Conservation (phyloP, 768 basidiomycete species). For the Paxillus ammoniavirescens region DNA sequence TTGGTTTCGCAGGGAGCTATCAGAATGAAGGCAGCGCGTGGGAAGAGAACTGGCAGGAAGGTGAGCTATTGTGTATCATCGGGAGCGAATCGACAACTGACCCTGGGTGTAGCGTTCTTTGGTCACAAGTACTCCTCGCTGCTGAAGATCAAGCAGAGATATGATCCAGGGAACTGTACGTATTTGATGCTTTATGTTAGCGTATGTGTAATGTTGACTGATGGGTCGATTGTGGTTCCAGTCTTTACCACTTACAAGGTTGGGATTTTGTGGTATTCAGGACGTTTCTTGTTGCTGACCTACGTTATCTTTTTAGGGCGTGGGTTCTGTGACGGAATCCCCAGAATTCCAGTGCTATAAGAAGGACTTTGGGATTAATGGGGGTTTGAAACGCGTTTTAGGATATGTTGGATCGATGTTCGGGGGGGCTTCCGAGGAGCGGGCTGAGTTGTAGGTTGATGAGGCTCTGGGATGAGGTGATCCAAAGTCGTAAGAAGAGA, state of each 20-base stretch:
- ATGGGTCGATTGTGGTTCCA: neutral
- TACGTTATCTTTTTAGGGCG: neutral
- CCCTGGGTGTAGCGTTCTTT: conserved; percentile 2
- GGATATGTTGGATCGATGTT: neutral
- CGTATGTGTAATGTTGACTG: neutral
- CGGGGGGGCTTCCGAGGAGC: neutral
- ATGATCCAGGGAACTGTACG: conserved; percentile 6
- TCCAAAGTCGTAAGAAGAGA: neutral
- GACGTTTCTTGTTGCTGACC: neutral
- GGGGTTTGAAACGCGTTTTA: neutral
- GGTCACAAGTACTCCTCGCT: conserved; percentile 1
- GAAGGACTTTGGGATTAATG: neutral
- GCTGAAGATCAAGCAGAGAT: conserved; percentile 4
- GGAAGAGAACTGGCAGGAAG: conserved; percentile 5
- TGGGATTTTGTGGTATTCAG: neutral
- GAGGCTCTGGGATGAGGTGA: neutral
- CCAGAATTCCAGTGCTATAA: neutral
- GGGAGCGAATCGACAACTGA: neutral
- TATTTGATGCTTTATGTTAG: neutral
- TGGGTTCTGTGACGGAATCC: neutral
- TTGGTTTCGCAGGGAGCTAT: conserved; percentile 4
- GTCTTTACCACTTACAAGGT: conserved; percentile 5
- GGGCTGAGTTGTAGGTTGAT: neutral
- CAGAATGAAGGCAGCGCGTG: conserved; percentile 7
- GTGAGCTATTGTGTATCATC: neutral